These are phyloP conservation scores for Henckelia pumila DNA, from an alignment of 257 asterid genomes.

Conservation along the genomic window DNA sequence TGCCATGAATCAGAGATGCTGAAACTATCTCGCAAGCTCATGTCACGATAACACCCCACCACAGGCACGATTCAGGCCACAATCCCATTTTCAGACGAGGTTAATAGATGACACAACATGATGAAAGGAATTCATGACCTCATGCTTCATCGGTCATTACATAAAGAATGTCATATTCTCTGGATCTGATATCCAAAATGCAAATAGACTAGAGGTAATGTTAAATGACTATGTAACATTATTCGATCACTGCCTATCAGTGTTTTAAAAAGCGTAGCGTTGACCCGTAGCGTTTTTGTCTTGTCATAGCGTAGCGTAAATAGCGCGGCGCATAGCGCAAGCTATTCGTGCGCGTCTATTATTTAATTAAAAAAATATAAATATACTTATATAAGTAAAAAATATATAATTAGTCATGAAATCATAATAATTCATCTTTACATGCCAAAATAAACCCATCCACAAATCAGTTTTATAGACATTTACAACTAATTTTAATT, in stretches of 20 bases:
- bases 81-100: background rate
- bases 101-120: slow-evolving; percentile 13
- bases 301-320: too few species aligned
- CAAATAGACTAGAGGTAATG: background rate
- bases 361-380: too few species aligned
- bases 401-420: too few species aligned
- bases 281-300: too few species aligned
- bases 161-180: background rate
- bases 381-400: too few species aligned
- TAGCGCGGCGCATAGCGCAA: too few species aligned
- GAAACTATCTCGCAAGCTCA: background rate
- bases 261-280: too few species aligned
- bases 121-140: slow-evolving; percentile 7
- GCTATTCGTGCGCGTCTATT: too few species aligned
- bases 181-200: slow-evolving; percentile 5
- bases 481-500: too few species aligned
- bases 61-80: background rate
- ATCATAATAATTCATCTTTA: too few species aligned
- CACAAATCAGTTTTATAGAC: too few species aligned
- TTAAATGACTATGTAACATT: background rate
- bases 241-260: background rate
- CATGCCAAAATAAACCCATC: too few species aligned
- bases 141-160: background rate
- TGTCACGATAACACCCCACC: background rate
- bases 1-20: background rate